A percentile compares a stretch with the other conserved stretches of the same genome.
Conservation (phyloP, 169 alveolate species). For the Cryptosporidium meleagridis region DNA sequence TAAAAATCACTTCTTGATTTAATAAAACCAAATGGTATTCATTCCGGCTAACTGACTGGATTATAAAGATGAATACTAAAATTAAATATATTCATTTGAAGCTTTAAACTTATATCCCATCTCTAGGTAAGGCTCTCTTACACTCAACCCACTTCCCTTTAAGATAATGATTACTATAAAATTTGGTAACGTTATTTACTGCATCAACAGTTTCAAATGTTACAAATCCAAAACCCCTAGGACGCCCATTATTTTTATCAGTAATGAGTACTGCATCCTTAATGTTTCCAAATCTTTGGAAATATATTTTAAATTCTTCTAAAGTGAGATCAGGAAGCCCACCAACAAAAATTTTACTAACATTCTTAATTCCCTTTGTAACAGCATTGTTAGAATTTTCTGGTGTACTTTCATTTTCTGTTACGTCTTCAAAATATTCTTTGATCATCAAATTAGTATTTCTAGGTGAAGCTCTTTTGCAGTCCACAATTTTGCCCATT, state of each 20-base stretch:
- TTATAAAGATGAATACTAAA: not conserved
- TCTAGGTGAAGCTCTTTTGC: conserved; percentile 79
- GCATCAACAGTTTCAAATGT: conserved; percentile 85
- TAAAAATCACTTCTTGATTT: too few species aligned
- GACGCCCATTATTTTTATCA: conserved; percentile 88
- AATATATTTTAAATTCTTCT: conserved; percentile 87
- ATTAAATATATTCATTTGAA: not conserved
- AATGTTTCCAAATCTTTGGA: conserved; percentile 88
- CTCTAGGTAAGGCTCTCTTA: conserved; percentile 89
- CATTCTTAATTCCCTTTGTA: conserved; percentile 5
- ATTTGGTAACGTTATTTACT: conserved; percentile 85
- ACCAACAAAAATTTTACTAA: conserved; percentile 90
- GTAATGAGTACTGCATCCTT: conserved; percentile 86
- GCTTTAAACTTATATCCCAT: conserved; percentile 36
- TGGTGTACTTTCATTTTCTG: not conserved
- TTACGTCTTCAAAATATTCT: not conserved
- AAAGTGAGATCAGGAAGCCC: conserved; percentile 86
- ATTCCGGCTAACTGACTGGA: not conserved
- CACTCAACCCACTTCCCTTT: conserved; percentile 91
- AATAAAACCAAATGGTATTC: not conserved
- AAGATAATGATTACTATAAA: conserved; percentile 81
- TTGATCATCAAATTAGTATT: conserved; percentile 12
- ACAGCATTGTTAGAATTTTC: not conserved
- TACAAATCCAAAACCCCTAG: conserved; percentile 93
- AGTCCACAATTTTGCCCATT: conserved; percentile 78